Base-by-base conservation (phyloP, 1,284 basidiomycete genomes). In the Pseudozyma sp. region DNA sequence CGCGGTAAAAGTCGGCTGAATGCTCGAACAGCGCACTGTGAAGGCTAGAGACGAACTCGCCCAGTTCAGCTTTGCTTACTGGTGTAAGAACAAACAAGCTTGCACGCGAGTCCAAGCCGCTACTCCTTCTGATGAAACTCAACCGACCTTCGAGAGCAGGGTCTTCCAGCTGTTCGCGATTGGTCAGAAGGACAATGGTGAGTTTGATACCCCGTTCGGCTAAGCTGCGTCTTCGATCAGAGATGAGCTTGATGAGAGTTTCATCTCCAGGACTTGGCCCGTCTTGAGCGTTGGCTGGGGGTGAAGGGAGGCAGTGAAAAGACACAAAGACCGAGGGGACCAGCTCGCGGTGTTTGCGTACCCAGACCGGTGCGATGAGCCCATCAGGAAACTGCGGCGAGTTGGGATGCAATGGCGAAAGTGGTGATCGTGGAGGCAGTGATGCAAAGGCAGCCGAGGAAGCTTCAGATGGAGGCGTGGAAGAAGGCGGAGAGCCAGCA, bases 341-440 rank as follows among this genome's bases (percentile, higher is more conserved):
- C 38, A 96, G 89, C 9, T 93, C 91, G 0, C 93, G 92, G 81
- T 98, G 95, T 86, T 97, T 99, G 50, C 95, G 89, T 16, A 97
- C 90, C 96, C 96, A 99, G 78, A 98, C 93, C 0, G 95, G 96
- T 1, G 95, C 94, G 62, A 99, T 93, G 52, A 99, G 87, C 0
- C 96, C 96, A 84, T 99, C 96, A 0, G 96, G 96, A 84, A 93
- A 90, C 14, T 97, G 87, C 0, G 96, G 95, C 0, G 94, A 95
- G 1, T 91, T 89, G 0, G 92, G 91, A 0, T 93, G 93, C 31
- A 97, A 86, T 0, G 96, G 96, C 0, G 93, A 97, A 9, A 98
- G 88, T 0, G 94, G 94, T 0, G 95, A 97, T 85, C 94, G 93
- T 54, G 70, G 69, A 54, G 56, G 83, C 53, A 74, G 78, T 50